Evolutionary conservation across 176 grass and related monocot species (phyloP), one percentile per base, ranked within the genome.

Genomic region (Juncus inflexus): DNA sequence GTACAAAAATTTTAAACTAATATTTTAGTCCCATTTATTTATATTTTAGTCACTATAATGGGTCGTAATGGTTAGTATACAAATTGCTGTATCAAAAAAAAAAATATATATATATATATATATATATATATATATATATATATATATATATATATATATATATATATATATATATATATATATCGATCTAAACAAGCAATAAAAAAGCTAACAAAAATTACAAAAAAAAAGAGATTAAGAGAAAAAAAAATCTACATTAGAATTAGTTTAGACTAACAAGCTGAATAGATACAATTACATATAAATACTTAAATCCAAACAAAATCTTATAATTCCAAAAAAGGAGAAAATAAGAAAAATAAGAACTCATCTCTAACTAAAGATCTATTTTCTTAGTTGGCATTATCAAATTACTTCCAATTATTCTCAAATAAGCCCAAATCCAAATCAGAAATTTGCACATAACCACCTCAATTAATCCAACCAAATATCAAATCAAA

Each of bases 401-500:
- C 7, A 51, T 51, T 12, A 64, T 42, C 43, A 40, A 64, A 42
- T 42, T 43, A 14, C 43, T 47, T 6, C 43, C 4, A 47, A 53
- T 39, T 37, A 7, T 53, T 55, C 35, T 40, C 49, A 12, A 15
- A 69, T n/a, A 9, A 56, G 49, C 51, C n/a, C 7, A 69, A 47
- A 47, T 47, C 43, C 43, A 47, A 47, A 47, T 47, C 9, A 47
- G 43, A 47, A 53, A 55, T 69, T 57, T 28, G 66, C 7, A 16
- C 66, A 50, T 63, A 5, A 72, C 49, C 65, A 70, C 12, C 52
- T 70, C 37, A 64, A 68, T 65, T 55, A 19, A 35, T 6, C 57
- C 45, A 52, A 41, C 55, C 70, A 58, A 62, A 76, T 77, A 39
- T 63, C 50, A 79, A 60, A 65, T 61, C 70, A 57, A 35, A 55